Evolutionary conservation across 306 rosid species (phyloP).

Genomic region (Cicer arietinum): DNA sequence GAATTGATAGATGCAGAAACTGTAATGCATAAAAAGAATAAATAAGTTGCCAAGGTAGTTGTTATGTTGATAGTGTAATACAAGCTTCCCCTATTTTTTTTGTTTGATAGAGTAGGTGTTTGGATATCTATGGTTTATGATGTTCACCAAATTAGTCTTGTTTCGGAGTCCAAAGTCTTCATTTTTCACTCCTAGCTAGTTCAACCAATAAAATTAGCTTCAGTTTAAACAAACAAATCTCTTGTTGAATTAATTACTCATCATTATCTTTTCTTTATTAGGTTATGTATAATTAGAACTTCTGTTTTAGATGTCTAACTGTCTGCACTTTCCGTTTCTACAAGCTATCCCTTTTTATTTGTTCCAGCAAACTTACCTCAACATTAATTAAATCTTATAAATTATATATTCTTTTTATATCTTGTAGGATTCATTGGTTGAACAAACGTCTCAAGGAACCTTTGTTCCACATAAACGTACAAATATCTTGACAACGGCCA

Average conservation of each 20-base stretch:
- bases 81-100: neutral
- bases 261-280: neutral
- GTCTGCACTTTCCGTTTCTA: slow-evolving; percentile 13
- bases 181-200: neutral
- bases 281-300: no score
- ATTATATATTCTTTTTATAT: no score
- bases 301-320: neutral
- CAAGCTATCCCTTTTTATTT: slow-evolving; percentile 19
- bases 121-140: slow-evolving; percentile 9
- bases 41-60: no score
- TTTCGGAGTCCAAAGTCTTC: slow-evolving; percentile 14
- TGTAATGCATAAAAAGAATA: no score
- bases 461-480: no score
- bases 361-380: no score
- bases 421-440: no score
- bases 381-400: no score
- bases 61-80: no score
- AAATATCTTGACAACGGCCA: no score
- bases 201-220: slow-evolving; percentile 29
- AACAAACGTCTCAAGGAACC: no score
- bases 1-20: no score
- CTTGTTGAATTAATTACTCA: neutral
- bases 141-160: slow-evolving; percentile 37
- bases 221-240: slow-evolving; percentile 4
- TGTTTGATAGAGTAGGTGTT: slow-evolving; percentile 23